Base-by-base conservation (phyloP, 176 grass and related monocot genomes). In the Thalia dealbata region DNA sequence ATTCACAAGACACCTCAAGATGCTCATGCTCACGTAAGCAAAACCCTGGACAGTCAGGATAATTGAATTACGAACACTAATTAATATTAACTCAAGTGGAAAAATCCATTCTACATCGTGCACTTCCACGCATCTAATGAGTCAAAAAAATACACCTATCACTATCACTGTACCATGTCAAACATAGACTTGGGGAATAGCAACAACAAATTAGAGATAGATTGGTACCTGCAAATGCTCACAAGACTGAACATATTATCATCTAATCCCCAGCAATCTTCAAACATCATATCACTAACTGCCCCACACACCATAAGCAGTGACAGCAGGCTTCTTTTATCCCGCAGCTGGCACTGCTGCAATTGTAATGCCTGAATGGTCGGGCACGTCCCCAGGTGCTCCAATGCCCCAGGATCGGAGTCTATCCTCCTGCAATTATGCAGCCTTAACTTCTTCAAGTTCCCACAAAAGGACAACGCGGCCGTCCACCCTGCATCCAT, bases 201-300 rank as follows among this genome's bases (percentile, higher is more conserved):
- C 15, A 15, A 54, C 45, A 60, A 63, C 10, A 68, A 14, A 14
- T 55, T 23, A 45, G 42, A 55, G 38, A 43, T 13, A 50, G 7
- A 45, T 73, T 7, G 44, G 14, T 91, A 97, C 95, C 95, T 90
- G 88, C 90, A 92, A 62, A 88, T 71, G 73, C 78, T 81, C 43
- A 62, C 78, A 64, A 85, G 67, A 19, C 80, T 77, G 73, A 93
- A 92, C 89, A 97, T 88, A 56, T 86, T 85, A 41, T 97, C 78
- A 62, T 97, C 95, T 18, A 93, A 87, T 14, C 95, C 95, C 95
- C 95, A 97, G 70, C 87, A 97, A 92, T 88, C 82, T 42, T 93
- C 80, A 61, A 97, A 48, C 50, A 81, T 61, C 28, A 97, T 74
- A 73, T 97, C 90, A 8, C 89, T 84, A 8, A 83, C 90, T 3